phyloP scores from a whole-genome alignment of 2,329 filamentous ascomycete genomes.

The Mycosphaerella sp. region DNA sequence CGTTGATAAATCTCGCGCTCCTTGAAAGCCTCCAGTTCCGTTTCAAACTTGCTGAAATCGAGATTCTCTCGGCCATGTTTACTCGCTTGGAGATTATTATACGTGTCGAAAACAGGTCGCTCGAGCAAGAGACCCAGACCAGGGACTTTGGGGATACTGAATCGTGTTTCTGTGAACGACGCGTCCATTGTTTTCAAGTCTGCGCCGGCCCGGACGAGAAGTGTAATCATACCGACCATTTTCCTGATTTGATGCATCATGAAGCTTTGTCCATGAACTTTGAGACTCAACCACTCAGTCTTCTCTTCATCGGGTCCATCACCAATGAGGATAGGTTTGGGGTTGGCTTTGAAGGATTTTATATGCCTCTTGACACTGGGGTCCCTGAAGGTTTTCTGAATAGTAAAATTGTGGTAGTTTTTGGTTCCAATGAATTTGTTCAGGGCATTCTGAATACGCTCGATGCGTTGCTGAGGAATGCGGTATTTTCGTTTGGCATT shows the following conservation, averaged over 20 bases:
- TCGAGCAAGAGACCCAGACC: slow-evolving; percentile 83
- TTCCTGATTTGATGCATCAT: slow-evolving; percentile 99
- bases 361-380: slow-evolving; percentile 84
- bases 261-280: slow-evolving; percentile 96
- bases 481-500: slow-evolving; percentile 79
- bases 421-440: slow-evolving; percentile 72
- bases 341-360: slow-evolving; percentile 79
- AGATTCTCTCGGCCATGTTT: slow-evolving; percentile 62
- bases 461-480: slow-evolving; percentile 63
- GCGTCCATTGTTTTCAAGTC: slow-evolving; percentile 61
- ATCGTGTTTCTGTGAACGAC: slow-evolving; percentile 63
- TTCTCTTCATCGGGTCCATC: slow-evolving; percentile 43
- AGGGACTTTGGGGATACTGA: slow-evolving; percentile 91
- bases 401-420: slow-evolving; percentile 97
- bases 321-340: slow-evolving; percentile 48
- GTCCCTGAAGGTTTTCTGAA: slow-evolving; percentile 76
- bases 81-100: slow-evolving; percentile 67
- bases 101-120: slow-evolving; percentile 81
- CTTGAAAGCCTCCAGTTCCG: slow-evolving; percentile 82
- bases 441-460: slow-evolving; percentile 69
- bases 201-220: slow-evolving; percentile 80
- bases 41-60: slow-evolving; percentile 71
- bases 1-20: slow-evolving; percentile 83
- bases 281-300: slow-evolving; percentile 91
- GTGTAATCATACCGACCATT: slow-evolving; percentile 89